A percentile compares a stretch with the other conserved stretches of the same genome.
phyloP scores from a whole-genome alignment of 176 grass and related monocot genomes.

The Triticum timopheevii region DNA sequence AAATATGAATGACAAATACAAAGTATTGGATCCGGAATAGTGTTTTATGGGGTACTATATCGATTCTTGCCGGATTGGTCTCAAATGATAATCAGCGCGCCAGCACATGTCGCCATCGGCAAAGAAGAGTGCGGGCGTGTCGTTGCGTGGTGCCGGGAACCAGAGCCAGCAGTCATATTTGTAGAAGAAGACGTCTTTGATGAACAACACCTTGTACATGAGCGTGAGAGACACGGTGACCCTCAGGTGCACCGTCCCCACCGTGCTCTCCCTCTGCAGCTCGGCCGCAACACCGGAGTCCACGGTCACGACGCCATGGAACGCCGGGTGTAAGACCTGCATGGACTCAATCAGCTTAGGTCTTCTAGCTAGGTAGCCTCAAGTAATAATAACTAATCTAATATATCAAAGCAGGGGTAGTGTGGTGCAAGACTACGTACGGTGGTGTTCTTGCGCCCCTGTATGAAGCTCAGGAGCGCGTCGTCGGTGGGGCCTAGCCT shows the following conservation, averaged over 20 bases:
- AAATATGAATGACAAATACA: too few species aligned
- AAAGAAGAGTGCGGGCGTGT: neutral
- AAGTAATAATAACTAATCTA: neutral
- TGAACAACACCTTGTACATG: too few species aligned
- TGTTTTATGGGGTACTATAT: too few species aligned
- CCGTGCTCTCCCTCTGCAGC: slow-evolving; percentile 13
- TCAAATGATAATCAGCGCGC: neutral
- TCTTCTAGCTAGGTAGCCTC: too few species aligned
- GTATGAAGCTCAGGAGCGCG: neutral
- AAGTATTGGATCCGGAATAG: too few species aligned
- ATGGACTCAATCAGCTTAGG: too few species aligned
- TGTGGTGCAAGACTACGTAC: neutral
- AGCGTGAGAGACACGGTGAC: slow-evolving; percentile 9
- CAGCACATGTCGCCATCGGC: neutral
- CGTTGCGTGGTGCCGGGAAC: slow-evolving; percentile 4
- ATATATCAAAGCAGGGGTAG: neutral
- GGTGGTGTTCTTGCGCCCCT: slow-evolving; percentile 19
- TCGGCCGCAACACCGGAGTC: neutral
- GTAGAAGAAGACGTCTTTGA: too few species aligned
- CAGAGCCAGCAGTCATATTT: neutral
- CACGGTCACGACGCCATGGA: neutral
- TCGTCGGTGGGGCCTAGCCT: too few species aligned
- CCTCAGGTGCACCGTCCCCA: slow-evolving; percentile 7
- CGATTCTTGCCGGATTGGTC: too few species aligned
- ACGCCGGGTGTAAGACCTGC: slow-evolving; percentile 2